A percentile compares a stretch with the other conserved stretches of the same genome.
Evolutionary conservation across 2,329 filamentous ascomycete genomes (phyloP).

Genomic region (Diplodia sapinea): DNA sequence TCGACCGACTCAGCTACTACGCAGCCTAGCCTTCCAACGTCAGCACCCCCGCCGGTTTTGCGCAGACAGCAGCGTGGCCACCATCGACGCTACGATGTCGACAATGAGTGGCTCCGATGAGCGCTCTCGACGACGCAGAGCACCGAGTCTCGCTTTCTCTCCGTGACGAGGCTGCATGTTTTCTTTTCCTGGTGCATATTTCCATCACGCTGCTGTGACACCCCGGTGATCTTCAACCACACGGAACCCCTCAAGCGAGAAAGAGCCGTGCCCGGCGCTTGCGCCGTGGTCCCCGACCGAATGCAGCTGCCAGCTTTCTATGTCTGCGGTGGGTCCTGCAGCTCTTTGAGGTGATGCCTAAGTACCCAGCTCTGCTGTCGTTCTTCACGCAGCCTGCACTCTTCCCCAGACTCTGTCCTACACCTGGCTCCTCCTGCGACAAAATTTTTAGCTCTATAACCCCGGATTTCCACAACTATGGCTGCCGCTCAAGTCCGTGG

Average conservation of each 20-base stretch:
- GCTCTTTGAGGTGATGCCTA: not conserved
- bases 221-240: conserved; percentile 16
- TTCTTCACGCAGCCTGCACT: not conserved
- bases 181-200: conserved; percentile 1
- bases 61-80: not conserved
- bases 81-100: not conserved
- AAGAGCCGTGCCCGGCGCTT: not conserved
- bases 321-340: not conserved
- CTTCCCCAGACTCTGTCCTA: not conserved
- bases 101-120: not conserved
- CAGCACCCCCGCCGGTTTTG: not conserved
- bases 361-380: not conserved
- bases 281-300: conserved; percentile 7
- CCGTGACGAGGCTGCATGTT: not conserved
- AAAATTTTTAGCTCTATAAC: not conserved
- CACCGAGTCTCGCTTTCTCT: not conserved
- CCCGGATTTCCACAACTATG: not conserved
- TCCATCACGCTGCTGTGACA: conserved; percentile 9
- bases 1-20: conserved; percentile 1
- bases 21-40: not conserved
- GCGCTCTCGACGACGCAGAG: not conserved
- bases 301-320: not conserved
- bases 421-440: not conserved
- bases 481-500: conserved; percentile 25
- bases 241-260: not conserved